Conservation (phyloP, 1,284 basidiomycete genomes). For the Entoloma clypeatum region DNA sequence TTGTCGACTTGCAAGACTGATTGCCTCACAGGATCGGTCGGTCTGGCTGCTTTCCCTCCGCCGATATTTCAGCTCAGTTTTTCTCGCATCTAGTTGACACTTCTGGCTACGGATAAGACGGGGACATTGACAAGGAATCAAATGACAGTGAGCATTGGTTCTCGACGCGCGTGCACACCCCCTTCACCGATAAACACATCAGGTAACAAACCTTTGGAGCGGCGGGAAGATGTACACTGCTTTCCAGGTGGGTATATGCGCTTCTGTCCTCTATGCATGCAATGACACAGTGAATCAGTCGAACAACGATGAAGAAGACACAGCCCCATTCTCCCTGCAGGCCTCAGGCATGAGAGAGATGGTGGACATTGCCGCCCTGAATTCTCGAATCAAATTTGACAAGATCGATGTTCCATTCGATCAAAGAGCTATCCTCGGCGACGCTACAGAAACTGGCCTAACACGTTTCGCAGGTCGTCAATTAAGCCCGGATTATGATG, state of each 20-base stretch:
- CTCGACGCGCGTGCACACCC: not conserved
- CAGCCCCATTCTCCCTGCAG: slow-evolving; percentile 44
- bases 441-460: slow-evolving; percentile 67
- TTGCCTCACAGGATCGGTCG: slow-evolving; percentile 30
- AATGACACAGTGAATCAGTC: slow-evolving; percentile 35
- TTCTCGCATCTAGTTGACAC: slow-evolving; percentile 46
- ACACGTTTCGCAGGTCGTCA: slow-evolving; percentile 60
- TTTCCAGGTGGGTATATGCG: slow-evolving; percentile 42
- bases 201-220: slow-evolving; percentile 64
- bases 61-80: slow-evolving; percentile 6
- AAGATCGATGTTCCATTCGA: slow-evolving; percentile 59
- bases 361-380: slow-evolving; percentile 59
- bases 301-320: slow-evolving; percentile 59
- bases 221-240: slow-evolving; percentile 56
- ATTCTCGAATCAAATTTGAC: slow-evolving; percentile 69
- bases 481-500: slow-evolving; percentile 48
- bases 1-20: not conserved
- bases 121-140: slow-evolving; percentile 72
- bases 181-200: not conserved
- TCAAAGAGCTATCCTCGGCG: slow-evolving; percentile 60
- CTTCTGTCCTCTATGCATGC: not conserved
- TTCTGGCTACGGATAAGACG: slow-evolving; percentile 73
- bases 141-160: slow-evolving; percentile 50
- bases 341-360: slow-evolving; percentile 59
- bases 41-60: slow-evolving; percentile 11